Evolutionary conservation across 2,329 filamentous ascomycete genomes (phyloP).

Genomic region (Albophoma yamanashiensis): DNA sequence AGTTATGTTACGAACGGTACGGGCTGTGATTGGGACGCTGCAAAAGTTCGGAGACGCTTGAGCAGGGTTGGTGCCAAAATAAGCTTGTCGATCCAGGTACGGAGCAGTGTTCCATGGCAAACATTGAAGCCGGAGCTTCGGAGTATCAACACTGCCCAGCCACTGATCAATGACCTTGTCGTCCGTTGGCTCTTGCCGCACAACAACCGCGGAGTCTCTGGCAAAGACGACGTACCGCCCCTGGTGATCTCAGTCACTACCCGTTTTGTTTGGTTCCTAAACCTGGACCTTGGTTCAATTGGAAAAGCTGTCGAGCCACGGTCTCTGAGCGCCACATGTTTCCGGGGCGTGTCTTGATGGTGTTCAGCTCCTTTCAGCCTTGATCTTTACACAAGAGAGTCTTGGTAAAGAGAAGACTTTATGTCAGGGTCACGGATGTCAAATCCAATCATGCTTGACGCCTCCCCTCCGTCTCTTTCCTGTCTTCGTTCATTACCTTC

Average conservation of each 20-base stretch:
- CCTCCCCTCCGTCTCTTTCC: background rate
- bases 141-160: background rate
- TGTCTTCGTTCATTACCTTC: background rate
- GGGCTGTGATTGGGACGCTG: background rate
- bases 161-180: background rate
- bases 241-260: background rate
- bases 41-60: background rate
- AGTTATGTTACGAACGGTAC: background rate
- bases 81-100: too few relatives aligned
- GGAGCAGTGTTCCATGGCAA: background rate
- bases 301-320: background rate
- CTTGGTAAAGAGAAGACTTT: rapidly evolving
- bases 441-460: background rate
- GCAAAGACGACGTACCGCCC: background rate
- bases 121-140: background rate
- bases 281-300: background rate
- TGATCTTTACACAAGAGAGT: background rate
- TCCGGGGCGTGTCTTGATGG: background rate
- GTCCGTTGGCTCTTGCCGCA: background rate
- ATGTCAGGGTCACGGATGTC: background rate
- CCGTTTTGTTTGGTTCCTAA: background rate
- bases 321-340: background rate
- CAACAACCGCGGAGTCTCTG: background rate
- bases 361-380: background rate
- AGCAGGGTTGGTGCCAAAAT: background rate